Evolutionary conservation across 192 early-diverging fungal species (phyloP), one percentile per base, ranked within the genome.

Genomic region (Dissophora ornata): DNA sequence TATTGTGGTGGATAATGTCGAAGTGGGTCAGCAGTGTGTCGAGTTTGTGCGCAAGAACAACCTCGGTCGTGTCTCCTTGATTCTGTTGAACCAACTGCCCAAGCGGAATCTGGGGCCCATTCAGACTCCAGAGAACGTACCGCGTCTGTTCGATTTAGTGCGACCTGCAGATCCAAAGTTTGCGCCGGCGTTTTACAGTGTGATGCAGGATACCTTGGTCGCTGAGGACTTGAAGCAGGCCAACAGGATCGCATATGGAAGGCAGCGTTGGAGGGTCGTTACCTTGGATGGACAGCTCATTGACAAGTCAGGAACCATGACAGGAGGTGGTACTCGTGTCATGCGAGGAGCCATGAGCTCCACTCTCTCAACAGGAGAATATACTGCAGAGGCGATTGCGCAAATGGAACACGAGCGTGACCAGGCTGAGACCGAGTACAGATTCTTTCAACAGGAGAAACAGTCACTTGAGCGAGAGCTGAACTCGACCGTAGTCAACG

Each of bases 241-340:
- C 11, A 95, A 94, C 61, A 81, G 87, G 29, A 91, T 99, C 42
- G 96, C 98, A 0, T 99, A 89, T 67, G 91, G 92, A n/a, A 59
- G 62, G 29, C 83, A 82, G 25, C 87, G 95, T n/a, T 93, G 89
- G 85, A 88, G 97, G 29, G 96, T 98, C 8, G 98, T 99, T 6
- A 98, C 95, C 1, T 74, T 99, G 40, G 92, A 92, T 50, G 97
- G 98, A 3, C 86, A 94, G 50, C 75, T 98, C 47, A 94, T 99
- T 57, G 97, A 98, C 60, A 87, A 86, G 22, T 89, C 90, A 7
- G 97, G 98, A 68, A 91, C 96, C 8, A 95, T 99, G 94, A 90
- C 88, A 32, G 97, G 97, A 62, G 98, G 96, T 50, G 97, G 96
- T 21, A 87, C 64, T 13, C 83, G 84, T 49, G 86, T 90, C 0